Evolutionary conservation across 75 land plant species (phyloP).

Genomic region (Cryptomeria japonica): DNA sequence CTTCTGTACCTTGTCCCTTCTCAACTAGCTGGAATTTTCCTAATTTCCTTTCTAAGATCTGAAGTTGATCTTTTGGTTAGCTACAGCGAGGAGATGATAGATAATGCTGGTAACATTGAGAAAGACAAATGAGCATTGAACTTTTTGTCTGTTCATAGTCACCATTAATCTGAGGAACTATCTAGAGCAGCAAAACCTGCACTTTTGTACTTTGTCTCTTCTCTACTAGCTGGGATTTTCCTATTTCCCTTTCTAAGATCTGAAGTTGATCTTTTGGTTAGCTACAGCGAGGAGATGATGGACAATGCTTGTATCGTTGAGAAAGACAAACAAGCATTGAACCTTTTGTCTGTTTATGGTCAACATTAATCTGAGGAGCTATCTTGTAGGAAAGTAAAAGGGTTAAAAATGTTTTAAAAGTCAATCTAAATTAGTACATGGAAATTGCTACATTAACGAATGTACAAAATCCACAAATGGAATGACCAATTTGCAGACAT

Average conservation of each 20-base stretch:
- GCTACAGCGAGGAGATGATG: slow-evolving; percentile 37
- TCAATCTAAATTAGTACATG: neutral
- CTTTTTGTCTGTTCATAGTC: neutral
- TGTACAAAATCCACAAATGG: neutral
- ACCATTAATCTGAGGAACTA: neutral
- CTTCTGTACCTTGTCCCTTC: slow-evolving; percentile 49
- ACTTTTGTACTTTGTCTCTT: slow-evolving; percentile 46
- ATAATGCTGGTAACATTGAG: neutral
- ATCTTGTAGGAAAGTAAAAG: neutral
- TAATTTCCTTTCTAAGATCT: slow-evolving; percentile 30
- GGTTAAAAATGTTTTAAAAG: neutral
- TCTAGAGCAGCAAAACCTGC: slow-evolving; percentile 52
- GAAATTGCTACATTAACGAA: neutral
- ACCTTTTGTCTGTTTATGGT: neutral
- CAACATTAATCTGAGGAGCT: neutral
- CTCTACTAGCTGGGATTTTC: slow-evolving; percentile 34
- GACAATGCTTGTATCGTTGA: neutral
- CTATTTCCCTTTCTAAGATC: slow-evolving; percentile 27
- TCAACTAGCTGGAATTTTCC: slow-evolving; percentile 35
- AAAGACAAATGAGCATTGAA: neutral
- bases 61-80: slow-evolving; percentile 35
- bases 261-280: slow-evolving; percentile 34
- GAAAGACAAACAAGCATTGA: neutral
- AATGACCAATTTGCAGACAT: neutral
- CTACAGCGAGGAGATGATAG: slow-evolving; percentile 40